A percentile compares a stretch with the other conserved stretches of the same genome.
Conservation (phyloP, 371 early-diverging fungal species). For the Saksenaea oblongispora region DNA sequence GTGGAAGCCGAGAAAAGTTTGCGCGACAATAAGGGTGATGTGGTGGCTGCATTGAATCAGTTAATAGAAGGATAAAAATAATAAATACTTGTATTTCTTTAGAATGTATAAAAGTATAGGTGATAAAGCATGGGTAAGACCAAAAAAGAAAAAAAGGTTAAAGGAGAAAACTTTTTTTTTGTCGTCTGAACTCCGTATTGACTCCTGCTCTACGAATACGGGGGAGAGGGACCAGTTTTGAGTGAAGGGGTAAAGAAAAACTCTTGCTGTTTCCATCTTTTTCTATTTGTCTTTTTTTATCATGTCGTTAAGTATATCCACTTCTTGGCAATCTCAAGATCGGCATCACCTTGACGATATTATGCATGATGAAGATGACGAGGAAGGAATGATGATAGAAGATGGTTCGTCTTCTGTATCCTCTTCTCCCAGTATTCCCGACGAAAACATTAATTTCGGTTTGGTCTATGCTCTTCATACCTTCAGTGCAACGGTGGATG, state of each 20-base stretch:
- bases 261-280: neutral
- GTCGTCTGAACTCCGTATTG: slow-evolving; percentile 2
- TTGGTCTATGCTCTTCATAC: slow-evolving; percentile 90
- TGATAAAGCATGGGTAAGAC: too few relatives aligned
- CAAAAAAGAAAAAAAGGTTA: neutral
- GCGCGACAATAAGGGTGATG: slow-evolving; percentile 15
- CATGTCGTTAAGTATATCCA: slow-evolving; percentile 1
- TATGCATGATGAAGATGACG: slow-evolving; percentile 27
- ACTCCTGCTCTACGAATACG: slow-evolving; percentile 1
- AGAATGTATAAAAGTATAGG: neutral
- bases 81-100: neutral
- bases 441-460: slow-evolving; percentile 75
- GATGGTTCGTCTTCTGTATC: slow-evolving; percentile 39
- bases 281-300: neutral
- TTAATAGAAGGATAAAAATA: slow-evolving; percentile 28
- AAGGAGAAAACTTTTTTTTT: neutral
- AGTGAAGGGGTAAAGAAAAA: neutral
- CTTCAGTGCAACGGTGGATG: slow-evolving; percentile 91
- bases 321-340: neutral
- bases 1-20: slow-evolving; percentile 11
- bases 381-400: slow-evolving; percentile 44
- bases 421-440: slow-evolving; percentile 61
- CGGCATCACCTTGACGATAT: neutral
- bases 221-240: slow-evolving; percentile 3
- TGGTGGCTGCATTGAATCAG: slow-evolving; percentile 39